Percentiles rank a stretch among this genome's conserved stretches.
Conservation (phyloP, 305 asterid species). For the Plantago coronopus region DNA sequence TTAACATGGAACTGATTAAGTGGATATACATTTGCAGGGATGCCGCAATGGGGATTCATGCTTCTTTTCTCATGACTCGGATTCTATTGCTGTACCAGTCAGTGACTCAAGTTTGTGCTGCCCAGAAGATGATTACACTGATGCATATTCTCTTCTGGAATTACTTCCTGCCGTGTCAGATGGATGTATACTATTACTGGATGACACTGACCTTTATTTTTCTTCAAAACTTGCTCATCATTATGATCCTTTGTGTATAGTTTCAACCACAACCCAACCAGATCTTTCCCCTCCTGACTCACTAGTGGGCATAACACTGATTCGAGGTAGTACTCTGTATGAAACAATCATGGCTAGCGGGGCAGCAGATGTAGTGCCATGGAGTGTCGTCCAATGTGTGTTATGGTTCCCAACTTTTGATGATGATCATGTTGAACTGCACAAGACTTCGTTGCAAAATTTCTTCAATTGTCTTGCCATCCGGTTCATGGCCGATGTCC, state of each 20-base stretch:
- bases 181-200: slow-evolving; percentile 56
- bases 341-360: slow-evolving; percentile 52
- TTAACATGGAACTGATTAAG: slow-evolving; percentile 16
- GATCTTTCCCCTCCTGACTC: slow-evolving; percentile 30
- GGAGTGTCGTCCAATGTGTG: slow-evolving; percentile 61
- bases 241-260: slow-evolving; percentile 47
- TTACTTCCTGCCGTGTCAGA: slow-evolving; percentile 55
- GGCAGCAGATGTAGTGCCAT: slow-evolving; percentile 41
- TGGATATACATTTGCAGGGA: slow-evolving; percentile 56
- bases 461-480: slow-evolving; percentile 67
- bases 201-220: slow-evolving; percentile 66
- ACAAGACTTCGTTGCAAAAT: slow-evolving; percentile 34
- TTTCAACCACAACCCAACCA: slow-evolving; percentile 54
- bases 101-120: slow-evolving; percentile 35
- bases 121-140: slow-evolving; percentile 44
- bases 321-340: slow-evolving; percentile 64
- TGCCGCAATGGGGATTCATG: slow-evolving; percentile 80
- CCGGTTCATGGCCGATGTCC: slow-evolving; percentile 60
- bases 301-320: slow-evolving; percentile 37
- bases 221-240: slow-evolving; percentile 44
- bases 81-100: slow-evolving; percentile 29
- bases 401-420: slow-evolving; percentile 80
- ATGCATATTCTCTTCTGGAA: slow-evolving; percentile 43
- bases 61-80: slow-evolving; percentile 67
- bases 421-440: slow-evolving; percentile 37